Base-by-base conservation (phyloP, 805 yeast genomes). In the Tanozyma kutaoensis region DNA sequence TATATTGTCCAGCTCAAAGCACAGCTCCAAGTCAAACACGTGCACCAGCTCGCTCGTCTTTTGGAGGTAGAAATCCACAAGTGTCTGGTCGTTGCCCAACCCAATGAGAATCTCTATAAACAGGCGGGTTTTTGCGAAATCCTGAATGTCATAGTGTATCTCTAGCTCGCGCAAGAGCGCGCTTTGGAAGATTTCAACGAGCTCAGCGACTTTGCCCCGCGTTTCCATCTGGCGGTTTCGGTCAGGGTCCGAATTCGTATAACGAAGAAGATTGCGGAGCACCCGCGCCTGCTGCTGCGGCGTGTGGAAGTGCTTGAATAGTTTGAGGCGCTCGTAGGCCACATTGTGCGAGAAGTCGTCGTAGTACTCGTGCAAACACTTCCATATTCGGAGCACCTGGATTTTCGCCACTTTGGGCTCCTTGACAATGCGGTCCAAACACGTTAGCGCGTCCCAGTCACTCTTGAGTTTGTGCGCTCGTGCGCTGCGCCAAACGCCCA, bases 111-210 rank as follows among this genome's bases (percentile, higher is more conserved):
- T 55, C 23, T 40, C 29, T 4, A 58, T 60, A 34, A 56, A 60
- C 15, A 39, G 30, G 15, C 43, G 43, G 10, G 67, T 58, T 13
- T 48, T 46, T 3, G 40, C 46, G 35, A 49, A 67, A 22, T 73
- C 69, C 24, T 58, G 50, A 2, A 58, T 42, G 24, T 65, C 69
- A 32, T 65, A 62, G 34, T 66, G 74, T 17, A 61, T 48, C 27
- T 78, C 86, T 32, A 80, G 60, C 43, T 82, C 93, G 24, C 71
- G 50, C 11, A 81, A 45, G 6, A 78, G 61, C 0, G 91, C 80
- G 43, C 67, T 76, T 22, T 77, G 76, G 43, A 82, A 80, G 12
- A 80, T 56, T 40, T 77, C 88, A 21, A 72, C 46, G 9, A 75
- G 56, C 3, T 77, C 60, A 20, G 61, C 63, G 25, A 77, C 48